These are phyloP conservation scores for Amoeboaphelidium protococcarum DNA, from an alignment of 371 early-diverging fungal species.

Conservation along the genomic window DNA sequence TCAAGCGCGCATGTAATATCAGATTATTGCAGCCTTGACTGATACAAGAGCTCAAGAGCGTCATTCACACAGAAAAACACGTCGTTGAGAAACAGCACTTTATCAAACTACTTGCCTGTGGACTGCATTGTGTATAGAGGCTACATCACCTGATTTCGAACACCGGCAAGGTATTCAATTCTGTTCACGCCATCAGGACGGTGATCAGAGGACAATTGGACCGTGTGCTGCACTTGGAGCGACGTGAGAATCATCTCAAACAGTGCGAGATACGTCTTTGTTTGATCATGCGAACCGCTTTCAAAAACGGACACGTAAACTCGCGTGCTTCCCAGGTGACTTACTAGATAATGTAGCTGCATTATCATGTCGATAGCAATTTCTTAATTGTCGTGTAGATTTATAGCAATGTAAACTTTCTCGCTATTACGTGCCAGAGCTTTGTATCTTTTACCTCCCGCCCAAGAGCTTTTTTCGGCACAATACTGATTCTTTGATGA, in stretches of 20 bases:
- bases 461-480: too few species aligned
- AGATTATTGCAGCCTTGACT: conserved; percentile 9
- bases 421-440: too few species aligned
- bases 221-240: conserved; percentile 7
- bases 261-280: conserved; percentile 8
- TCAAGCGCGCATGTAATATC: conserved; percentile 19
- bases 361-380: conserved; percentile 12
- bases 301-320: conserved; percentile 15
- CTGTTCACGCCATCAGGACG: conserved; percentile 8
- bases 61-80: conserved; percentile 18
- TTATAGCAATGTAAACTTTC: conserved; percentile 15
- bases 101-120: neutral
- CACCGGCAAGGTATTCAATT: conserved; percentile 18
- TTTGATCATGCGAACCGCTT: conserved; percentile 14
- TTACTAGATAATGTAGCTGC: conserved; percentile 10
- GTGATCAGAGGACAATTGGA: conserved; percentile 4
- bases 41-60: conserved; percentile 16
- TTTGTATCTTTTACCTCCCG: too few species aligned
- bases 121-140: conserved; percentile 6
- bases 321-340: conserved; percentile 7
- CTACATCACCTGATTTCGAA: conserved; percentile 16
- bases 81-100: conserved; percentile 18
- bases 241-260: conserved; percentile 5
- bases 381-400: conserved; percentile 13
- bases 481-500: too few species aligned